Percentiles rank a stretch among this genome's conserved stretches.
phyloP scores from a whole-genome alignment of 2,329 filamentous ascomycete species.

The Lasiodiplodia citricola region DNA sequence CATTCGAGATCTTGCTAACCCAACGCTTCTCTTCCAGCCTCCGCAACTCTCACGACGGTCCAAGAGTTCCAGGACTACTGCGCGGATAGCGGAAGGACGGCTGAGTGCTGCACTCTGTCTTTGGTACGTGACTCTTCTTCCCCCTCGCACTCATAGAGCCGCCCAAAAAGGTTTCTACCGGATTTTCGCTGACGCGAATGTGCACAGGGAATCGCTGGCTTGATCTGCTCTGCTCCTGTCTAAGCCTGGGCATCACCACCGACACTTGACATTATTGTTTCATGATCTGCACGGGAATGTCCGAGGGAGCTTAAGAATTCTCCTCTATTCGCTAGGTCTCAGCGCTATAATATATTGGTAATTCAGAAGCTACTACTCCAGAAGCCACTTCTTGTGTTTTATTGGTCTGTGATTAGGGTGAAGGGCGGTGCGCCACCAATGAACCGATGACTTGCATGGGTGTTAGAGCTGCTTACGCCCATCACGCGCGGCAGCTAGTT shows the following conservation, averaged over 20 bases:
- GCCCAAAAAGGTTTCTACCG: too few species aligned
- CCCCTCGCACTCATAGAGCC: too few species aligned
- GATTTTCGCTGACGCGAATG: background rate
- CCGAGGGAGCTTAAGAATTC: background rate
- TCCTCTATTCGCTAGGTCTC: background rate
- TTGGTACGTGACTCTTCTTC: background rate
- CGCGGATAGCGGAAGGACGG: conserved; percentile 9
- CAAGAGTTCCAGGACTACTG: conserved; percentile 16
- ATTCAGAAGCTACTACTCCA: background rate
- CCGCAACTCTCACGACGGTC: conserved; percentile 4
- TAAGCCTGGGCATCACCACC: background rate
- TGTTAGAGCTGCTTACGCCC: background rate
- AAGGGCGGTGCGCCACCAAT: background rate
- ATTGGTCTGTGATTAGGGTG: background rate
- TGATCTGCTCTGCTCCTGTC: conserved; percentile 9
- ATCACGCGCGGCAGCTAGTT: background rate
- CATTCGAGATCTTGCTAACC: background rate
- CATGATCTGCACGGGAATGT: background rate
- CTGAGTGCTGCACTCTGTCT: conserved; percentile 24
- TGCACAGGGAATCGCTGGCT: conserved; percentile 7
- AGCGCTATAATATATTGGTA: background rate
- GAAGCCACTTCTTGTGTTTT: background rate
- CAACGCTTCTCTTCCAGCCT: background rate
- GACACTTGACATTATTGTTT: background rate
- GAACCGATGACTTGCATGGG: background rate